Conservation (phyloP, 169 alveolate species). For the Plasmodium chabaudi region DNA sequence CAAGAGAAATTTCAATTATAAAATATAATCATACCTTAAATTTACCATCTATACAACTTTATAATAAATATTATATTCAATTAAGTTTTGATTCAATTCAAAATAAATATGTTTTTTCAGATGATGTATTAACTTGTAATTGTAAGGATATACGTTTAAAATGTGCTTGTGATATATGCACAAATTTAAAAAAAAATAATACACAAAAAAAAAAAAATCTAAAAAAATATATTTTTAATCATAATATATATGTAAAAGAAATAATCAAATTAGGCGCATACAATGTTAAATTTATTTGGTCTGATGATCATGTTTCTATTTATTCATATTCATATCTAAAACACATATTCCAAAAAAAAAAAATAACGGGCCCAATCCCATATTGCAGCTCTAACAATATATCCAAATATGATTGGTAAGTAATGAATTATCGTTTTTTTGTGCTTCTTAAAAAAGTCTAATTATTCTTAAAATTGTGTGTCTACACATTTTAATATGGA, state of each 20-base stretch:
- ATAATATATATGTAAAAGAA: slow-evolving; percentile 80
- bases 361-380: neutral
- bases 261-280: slow-evolving; percentile 88
- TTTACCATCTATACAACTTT: slow-evolving; percentile 63
- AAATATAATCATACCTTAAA: slow-evolving; percentile 53
- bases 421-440: too few relatives aligned
- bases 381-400: slow-evolving; percentile 7
- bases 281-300: slow-evolving; percentile 92
- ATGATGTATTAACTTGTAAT: slow-evolving; percentile 71
- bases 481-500: too few relatives aligned
- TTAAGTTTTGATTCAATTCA: slow-evolving; percentile 74
- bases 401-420: slow-evolving; percentile 46
- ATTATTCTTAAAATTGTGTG: too few relatives aligned
- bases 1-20: slow-evolving; percentile 79
- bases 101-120: slow-evolving; percentile 72
- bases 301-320: slow-evolving; percentile 89
- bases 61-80: slow-evolving; percentile 39
- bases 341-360: slow-evolving; percentile 29
- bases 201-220: slow-evolving; percentile 71
- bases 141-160: slow-evolving; percentile 64
- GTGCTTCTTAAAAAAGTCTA: too few relatives aligned
- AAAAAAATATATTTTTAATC: neutral
- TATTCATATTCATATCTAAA: slow-evolving; percentile 72
- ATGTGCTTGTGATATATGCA: slow-evolving; percentile 50
- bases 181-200: slow-evolving; percentile 6